Conservation (phyloP, 768 basidiomycete species). For the Termitomyces sp. region DNA sequence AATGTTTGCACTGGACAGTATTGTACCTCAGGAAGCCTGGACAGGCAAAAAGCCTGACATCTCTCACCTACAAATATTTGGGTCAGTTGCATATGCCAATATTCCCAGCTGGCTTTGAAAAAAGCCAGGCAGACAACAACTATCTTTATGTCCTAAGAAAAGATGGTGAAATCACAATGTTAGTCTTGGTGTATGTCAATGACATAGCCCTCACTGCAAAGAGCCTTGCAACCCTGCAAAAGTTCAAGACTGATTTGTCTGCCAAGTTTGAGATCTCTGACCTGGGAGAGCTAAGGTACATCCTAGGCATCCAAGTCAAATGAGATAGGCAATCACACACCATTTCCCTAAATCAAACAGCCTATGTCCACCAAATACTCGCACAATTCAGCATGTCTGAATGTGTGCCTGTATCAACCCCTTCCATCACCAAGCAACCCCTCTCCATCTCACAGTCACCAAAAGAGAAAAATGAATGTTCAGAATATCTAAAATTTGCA, state of each 20-base stretch:
- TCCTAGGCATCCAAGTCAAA: constrained; percentile 1
- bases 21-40: background rate
- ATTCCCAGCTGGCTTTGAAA: background rate
- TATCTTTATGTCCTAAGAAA: background rate
- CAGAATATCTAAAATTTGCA: background rate
- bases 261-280: background rate
- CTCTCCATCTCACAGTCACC: background rate
- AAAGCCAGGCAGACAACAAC: background rate
- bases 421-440: background rate
- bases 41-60: too few relatives aligned
- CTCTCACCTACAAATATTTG: too few relatives aligned
- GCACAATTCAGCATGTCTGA: background rate
- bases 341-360: background rate
- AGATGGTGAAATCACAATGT: background rate
- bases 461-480: background rate
- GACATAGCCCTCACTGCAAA: constrained; percentile 1
- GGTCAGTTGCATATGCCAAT: background rate
- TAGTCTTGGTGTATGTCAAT: background rate
- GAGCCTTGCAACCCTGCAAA: background rate
- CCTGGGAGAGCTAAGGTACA: background rate
- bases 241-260: constrained; percentile 1
- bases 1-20: background rate
- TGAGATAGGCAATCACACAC: background rate
- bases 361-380: background rate
- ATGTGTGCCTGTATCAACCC: background rate